phyloP scores from a whole-genome alignment of 2,329 filamentous ascomycete genomes.

The Exophiala sp. region DNA sequence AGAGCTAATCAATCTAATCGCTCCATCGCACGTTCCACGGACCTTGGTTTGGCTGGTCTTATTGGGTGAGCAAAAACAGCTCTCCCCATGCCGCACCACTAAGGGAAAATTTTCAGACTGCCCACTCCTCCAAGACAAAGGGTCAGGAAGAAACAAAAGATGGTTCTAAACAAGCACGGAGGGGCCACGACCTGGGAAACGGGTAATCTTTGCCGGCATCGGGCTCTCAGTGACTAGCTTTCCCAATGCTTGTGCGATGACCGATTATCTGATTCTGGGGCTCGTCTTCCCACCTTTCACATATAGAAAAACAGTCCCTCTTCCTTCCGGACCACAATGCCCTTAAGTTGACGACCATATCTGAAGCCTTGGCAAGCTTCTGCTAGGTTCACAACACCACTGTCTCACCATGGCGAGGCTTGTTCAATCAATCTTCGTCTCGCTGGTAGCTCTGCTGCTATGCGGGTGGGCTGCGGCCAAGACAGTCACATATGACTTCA shows the following conservation, averaged over 20 bases:
- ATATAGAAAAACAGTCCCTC: not conserved
- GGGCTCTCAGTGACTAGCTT: not conserved
- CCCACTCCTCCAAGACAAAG: not conserved
- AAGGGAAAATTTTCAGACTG: not conserved
- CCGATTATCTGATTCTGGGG: not conserved
- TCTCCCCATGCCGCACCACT: not conserved
- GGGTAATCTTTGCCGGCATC: not conserved
- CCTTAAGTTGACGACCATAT: not conserved
- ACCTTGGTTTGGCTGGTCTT: not conserved
- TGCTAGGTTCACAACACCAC: not conserved
- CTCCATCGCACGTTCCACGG: not conserved
- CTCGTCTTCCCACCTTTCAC: not conserved
- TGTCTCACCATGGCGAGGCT: not conserved
- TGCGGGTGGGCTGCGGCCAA: conserved; percentile 28
- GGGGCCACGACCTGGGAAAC: not conserved
- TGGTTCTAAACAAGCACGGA: not conserved
- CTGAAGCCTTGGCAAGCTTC: conserved; percentile 3
- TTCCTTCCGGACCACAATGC: not conserved
- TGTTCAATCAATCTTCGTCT: conserved; percentile 41
- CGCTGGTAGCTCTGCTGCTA: conserved; percentile 28
- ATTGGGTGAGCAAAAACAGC: not conserved
- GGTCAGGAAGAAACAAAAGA: not conserved
- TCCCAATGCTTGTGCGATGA: too few relatives aligned
- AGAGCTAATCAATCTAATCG: not conserved
- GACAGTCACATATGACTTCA: conserved; percentile 58